Evolutionary conservation across 2,329 filamentous ascomycete species (phyloP).

Genomic region (Penicillium aurantiogriseum): DNA sequence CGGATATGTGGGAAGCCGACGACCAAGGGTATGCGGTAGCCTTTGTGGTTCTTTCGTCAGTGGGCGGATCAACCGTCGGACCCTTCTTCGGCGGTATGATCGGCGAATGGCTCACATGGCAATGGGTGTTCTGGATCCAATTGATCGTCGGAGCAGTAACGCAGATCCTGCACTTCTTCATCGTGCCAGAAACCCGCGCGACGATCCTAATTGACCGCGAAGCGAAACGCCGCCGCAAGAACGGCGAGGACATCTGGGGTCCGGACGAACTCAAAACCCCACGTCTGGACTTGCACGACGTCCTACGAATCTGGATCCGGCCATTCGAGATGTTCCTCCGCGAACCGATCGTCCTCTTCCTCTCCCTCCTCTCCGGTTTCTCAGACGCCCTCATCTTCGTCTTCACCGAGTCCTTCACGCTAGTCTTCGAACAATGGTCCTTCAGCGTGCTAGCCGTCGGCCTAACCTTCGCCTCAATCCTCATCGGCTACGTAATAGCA

Average conservation of each 20-base stretch:
- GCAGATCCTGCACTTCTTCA: slow-evolving; percentile 51
- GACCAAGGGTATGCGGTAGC: slow-evolving; percentile 72
- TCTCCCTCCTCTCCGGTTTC: slow-evolving; percentile 71
- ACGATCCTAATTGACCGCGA: slow-evolving; percentile 58
- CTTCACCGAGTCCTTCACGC: slow-evolving; percentile 68
- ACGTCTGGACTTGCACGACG: slow-evolving; percentile 48
- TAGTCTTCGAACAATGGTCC: slow-evolving; percentile 67
- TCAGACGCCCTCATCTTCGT: slow-evolving; percentile 75
- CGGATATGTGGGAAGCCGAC: slow-evolving; percentile 70
- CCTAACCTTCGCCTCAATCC: slow-evolving; percentile 63
- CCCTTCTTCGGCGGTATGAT: slow-evolving; percentile 56
- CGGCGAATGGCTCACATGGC: slow-evolving; percentile 52
- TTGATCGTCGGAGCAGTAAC: slow-evolving; percentile 56
- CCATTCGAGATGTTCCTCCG: slow-evolving; percentile 72
- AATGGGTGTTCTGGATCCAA: slow-evolving; percentile 66
- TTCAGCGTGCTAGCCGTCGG: slow-evolving; percentile 59
- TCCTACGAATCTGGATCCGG: slow-evolving; percentile 54
- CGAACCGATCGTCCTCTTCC: slow-evolving; percentile 69
- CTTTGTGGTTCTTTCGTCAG: slow-evolving; percentile 74
- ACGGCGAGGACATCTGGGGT: slow-evolving; percentile 63
- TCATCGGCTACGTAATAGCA: slow-evolving; percentile 64
- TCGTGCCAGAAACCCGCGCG: slow-evolving; percentile 62
- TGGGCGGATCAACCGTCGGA: slow-evolving; percentile 67
- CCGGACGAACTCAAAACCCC: slow-evolving; percentile 53
- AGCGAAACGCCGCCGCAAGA: slow-evolving; percentile 55